Evolutionary conservation across 345 rosid genomes (phyloP), one percentile per base, ranked within the genome.

Genomic region (Viola odorata): DNA sequence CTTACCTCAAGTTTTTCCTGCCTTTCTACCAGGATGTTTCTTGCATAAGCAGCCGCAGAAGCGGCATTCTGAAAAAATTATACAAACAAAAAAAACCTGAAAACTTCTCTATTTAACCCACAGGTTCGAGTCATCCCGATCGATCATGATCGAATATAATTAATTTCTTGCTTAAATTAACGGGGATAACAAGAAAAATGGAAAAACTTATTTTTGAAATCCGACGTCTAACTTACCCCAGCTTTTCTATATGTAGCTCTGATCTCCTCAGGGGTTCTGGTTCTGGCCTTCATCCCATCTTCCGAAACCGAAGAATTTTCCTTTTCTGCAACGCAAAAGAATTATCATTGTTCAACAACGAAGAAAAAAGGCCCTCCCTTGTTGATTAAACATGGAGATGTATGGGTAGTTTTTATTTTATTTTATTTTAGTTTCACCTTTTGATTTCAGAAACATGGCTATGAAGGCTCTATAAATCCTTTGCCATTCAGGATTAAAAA

Each of bases 1-100:
- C 53, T 32, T 36, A 60, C 63, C 53, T 47, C 63, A 41, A 60
- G 41, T 37, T 60, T 60, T 48, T 60, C 53, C 39, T 60, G 63
- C 17, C 63, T 60, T 40, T 60, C 16, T 10, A 45, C 44, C n/a
- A 47, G 54, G 42, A 45, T 60, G 63, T 60, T 36, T 47, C 53
- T 47, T 37, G 63, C 63, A n/a, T 37, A 12, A 48, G 41, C 23
- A 44, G 62, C 62, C 4, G 13, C 51, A 5, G 62, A 58, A 23
- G 63, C 9, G 53, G 53, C 53, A 8, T 47, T 17, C 53, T 47
- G 49, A 57, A 32, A 32, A 15, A 8, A 41, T 10, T 40, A 15
- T 6, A 2, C 37, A 41, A 5, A 39, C 12, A 44, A 12, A 12
- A 57, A 13, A n/a, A 57, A 16, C 16, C 32, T 23, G 1, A 23